Evolutionary conservation across 2,329 filamentous ascomycete species (phyloP).

Genomic region (Monosporascus cannonballus): DNA sequence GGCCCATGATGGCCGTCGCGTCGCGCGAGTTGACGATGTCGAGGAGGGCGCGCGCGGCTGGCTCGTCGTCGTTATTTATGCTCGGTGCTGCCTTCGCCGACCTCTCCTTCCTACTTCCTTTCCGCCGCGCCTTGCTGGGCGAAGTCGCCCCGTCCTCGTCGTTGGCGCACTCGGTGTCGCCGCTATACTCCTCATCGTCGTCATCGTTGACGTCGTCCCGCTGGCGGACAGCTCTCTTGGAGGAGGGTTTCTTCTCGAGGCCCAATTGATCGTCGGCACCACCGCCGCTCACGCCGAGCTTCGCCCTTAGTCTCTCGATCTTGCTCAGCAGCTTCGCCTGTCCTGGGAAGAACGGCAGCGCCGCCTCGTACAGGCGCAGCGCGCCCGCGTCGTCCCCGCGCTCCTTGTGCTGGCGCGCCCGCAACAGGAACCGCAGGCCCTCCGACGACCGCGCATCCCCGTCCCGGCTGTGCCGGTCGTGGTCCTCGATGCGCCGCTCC

Average conservation of each 20-base stretch:
- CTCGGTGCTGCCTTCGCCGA: slow-evolving; percentile 5
- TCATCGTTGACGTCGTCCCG: slow-evolving; percentile 26
- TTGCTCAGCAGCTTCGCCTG: slow-evolving; percentile 72
- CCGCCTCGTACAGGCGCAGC: slow-evolving; percentile 79
- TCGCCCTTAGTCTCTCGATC: slow-evolving; percentile 55
- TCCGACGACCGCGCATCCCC: slow-evolving; percentile 69
- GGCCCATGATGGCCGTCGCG: slow-evolving; percentile 54
- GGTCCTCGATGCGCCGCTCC: slow-evolving; percentile 74
- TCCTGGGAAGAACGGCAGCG: slow-evolving; percentile 76
- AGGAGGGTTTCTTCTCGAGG: slow-evolving; percentile 4
- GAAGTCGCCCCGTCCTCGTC: slow-evolving; percentile 23
- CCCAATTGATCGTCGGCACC: neutral
- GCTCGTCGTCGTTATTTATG: slow-evolving; percentile 22
- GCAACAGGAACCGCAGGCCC: slow-evolving; percentile 78
- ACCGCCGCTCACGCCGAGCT: slow-evolving; percentile 34
- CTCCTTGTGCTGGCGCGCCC: slow-evolving; percentile 86
- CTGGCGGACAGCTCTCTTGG: slow-evolving; percentile 1
- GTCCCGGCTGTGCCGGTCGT: slow-evolving; percentile 42
- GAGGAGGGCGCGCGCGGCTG: slow-evolving; percentile 51
- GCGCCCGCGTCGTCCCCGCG: slow-evolving; percentile 73
- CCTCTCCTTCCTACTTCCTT: slow-evolving; percentile 16
- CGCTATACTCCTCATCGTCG: slow-evolving; percentile 23
- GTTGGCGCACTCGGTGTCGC: slow-evolving; percentile 22
- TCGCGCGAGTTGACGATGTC: slow-evolving; percentile 70
- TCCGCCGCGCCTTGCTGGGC: slow-evolving; percentile 16